Evolutionary conservation across 2,329 filamentous ascomycete species (phyloP), one percentile per base, ranked within the genome.

Genomic region (Fusarium protoensiforme): DNA sequence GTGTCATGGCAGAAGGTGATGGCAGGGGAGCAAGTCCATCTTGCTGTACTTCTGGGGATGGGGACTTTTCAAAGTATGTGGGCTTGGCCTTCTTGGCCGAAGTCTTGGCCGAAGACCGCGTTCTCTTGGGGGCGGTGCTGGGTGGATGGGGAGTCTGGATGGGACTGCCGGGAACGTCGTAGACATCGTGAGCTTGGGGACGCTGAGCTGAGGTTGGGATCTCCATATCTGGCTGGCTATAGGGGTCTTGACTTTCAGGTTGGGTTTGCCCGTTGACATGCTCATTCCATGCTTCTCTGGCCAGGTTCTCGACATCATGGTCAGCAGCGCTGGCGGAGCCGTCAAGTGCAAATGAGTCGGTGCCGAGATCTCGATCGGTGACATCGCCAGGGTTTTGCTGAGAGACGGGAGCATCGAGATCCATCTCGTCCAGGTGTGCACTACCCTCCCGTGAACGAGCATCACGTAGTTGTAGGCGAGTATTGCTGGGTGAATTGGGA

Each of bases 11-110:
- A n/a, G 81, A 78, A 20, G 81, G 81, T 7, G 81, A 83, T 6
- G 81, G 78, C 56, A 82, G 46, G 9, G 80, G 77, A 16, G 61
- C 73, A 27, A 75, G 57, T 22, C 68, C 75, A 7, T 77, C 75
- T 10, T 71, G 67, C 29, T 75, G 69, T 16, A 63, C 56, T 7
- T 75, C 76, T 0, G 71, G 72, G 7, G 73, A 69, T 11, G 77
- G 69, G 2, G 79, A 77, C 61, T 82, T 78, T 46, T 83, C 81
- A 70, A 85, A 85, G 64, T 82, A 86, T 20, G 85, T 85, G 11
- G 85, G 84, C 75, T 88, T 88, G 56, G 84, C 81, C 78, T 86
- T 88, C 79, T 86, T 87, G 48, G 82, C 5, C 5, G 41, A 46
- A 27, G 22, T 81, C 63, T 82, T 79, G 35, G 82, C 82, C 36